Conservation (phyloP, 2,329 filamentous ascomycete species). For the Cercospora sp. region DNA sequence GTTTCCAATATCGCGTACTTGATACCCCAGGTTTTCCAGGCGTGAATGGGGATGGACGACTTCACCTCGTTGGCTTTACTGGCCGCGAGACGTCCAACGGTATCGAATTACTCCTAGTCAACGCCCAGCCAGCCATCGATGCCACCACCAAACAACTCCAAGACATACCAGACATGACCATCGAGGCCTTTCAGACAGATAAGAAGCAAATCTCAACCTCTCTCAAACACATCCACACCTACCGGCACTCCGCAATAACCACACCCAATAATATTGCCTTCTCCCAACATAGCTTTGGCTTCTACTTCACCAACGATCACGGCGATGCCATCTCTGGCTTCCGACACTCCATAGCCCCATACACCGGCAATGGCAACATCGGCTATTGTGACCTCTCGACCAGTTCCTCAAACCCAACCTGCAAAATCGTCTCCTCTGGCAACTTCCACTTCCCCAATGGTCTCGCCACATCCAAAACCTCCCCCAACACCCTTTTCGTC, state of each 20-base stretch:
- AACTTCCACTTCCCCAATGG: constrained; percentile 28
- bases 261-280: constrained; percentile 29
- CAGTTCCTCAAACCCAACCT: neutral
- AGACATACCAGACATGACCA: constrained; percentile 26
- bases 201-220: constrained; percentile 8
- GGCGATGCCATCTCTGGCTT: constrained; percentile 23
- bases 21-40: constrained; percentile 19
- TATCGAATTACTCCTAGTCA: constrained; percentile 25
- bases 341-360: constrained; percentile 20
- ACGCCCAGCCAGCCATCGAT: constrained; percentile 23
- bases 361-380: constrained; percentile 25
- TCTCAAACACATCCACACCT: constrained; percentile 19
- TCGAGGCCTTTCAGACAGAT: constrained; percentile 23
- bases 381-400: constrained; percentile 17
- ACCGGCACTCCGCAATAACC: constrained; percentile 20
- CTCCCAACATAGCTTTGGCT: constrained; percentile 9
- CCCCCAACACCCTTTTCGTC: constrained; percentile 22
- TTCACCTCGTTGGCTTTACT: constrained; percentile 27
- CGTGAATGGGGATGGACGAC: constrained; percentile 19
- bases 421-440: constrained; percentile 12
- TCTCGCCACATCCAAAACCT: constrained; percentile 14
- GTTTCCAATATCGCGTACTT: constrained; percentile 24
- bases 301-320: constrained; percentile 32
- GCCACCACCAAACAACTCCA: constrained; percentile 15
- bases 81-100: constrained; percentile 8